Percentiles rank a stretch among this genome's conserved stretches.
Conservation (phyloP, 1,284 basidiomycete genomes). For the Melampsora abietis-canadensis region DNA sequence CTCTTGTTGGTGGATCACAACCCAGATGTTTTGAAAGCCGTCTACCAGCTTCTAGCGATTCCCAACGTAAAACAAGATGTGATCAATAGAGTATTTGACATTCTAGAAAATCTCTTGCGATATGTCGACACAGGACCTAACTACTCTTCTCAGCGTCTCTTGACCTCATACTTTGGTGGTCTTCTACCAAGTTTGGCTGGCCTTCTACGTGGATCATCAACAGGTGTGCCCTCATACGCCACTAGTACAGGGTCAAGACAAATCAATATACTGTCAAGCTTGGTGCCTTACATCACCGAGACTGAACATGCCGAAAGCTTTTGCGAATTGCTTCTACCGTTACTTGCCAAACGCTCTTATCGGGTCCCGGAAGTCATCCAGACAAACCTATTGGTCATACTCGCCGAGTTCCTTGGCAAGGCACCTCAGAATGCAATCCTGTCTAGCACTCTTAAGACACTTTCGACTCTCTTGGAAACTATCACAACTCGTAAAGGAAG, state of each 20-base stretch:
- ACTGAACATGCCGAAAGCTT: slow-evolving; percentile 71
- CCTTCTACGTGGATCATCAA: slow-evolving; percentile 46
- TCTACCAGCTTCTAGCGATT: slow-evolving; percentile 76
- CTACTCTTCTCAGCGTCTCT: slow-evolving; percentile 54
- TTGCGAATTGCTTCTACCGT: slow-evolving; percentile 70
- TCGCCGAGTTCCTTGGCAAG: slow-evolving; percentile 64
- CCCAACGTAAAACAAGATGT: slow-evolving; percentile 83
- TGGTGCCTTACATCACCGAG: slow-evolving; percentile 73
- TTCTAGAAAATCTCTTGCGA: slow-evolving; percentile 70
- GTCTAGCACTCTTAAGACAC: slow-evolving; percentile 63
- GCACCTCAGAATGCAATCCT: slow-evolving; percentile 57
- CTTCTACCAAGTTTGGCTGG: slow-evolving; percentile 70
- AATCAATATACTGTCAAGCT: slow-evolving; percentile 72
- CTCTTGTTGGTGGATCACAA: slow-evolving; percentile 70
- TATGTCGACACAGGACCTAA: slow-evolving; percentile 59
- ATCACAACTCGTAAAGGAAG: slow-evolving; percentile 70
- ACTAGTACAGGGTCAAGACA: slow-evolving; percentile 67
- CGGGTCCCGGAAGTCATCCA: slow-evolving; percentile 85
- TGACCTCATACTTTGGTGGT: slow-evolving; percentile 72
- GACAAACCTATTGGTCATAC: slow-evolving; percentile 73
- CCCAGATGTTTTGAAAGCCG: slow-evolving; percentile 65
- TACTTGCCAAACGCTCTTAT: slow-evolving; percentile 68
- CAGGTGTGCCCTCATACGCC: slow-evolving; percentile 57
- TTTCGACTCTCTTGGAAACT: slow-evolving; percentile 72
- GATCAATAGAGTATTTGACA: slow-evolving; percentile 76